A percentile compares a stretch with the other conserved stretches of the same genome.
Conservation (phyloP, 495 filamentous ascomycete genomes). For the Stereocaulon alpinum region DNA sequence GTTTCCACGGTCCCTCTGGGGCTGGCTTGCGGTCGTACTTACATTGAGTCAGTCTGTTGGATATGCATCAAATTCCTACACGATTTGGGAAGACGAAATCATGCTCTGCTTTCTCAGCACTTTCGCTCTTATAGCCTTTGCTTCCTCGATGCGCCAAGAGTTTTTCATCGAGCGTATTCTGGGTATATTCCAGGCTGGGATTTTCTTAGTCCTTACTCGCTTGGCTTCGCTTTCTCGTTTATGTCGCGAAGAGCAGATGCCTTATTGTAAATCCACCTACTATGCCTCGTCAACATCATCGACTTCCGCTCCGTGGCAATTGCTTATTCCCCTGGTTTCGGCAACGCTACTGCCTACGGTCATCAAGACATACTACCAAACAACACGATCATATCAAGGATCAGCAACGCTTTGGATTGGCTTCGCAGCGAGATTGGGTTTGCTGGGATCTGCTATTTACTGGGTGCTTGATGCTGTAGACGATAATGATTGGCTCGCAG, state of each 20-base stretch:
- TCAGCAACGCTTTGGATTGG: slow-evolving; percentile 75
- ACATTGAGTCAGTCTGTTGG: slow-evolving; percentile 74
- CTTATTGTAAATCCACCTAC: slow-evolving; percentile 88
- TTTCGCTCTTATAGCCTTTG: slow-evolving; percentile 64
- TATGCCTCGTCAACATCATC: slow-evolving; percentile 87
- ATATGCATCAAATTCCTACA: slow-evolving; percentile 96
- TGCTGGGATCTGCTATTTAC: slow-evolving; percentile 68
- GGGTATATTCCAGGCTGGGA: slow-evolving; percentile 69
- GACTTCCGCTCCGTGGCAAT: slow-evolving; percentile 85
- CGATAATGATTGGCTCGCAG: slow-evolving; percentile 71
- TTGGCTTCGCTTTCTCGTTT: slow-evolving; percentile 81
- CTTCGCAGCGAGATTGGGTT: slow-evolving; percentile 62
- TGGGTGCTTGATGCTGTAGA: slow-evolving; percentile 89
- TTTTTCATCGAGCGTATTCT: slow-evolving; percentile 53
- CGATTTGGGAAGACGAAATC: slow-evolving; percentile 97
- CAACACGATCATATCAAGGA: slow-evolving; percentile 75
- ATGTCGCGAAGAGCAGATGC: slow-evolving; percentile 97
- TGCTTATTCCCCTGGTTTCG: slow-evolving; percentile 65
- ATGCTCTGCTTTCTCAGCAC: slow-evolving; percentile 84
- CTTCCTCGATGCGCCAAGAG: slow-evolving; percentile 62
- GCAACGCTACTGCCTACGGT: slow-evolving; percentile 65
- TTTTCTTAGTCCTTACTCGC: slow-evolving; percentile 74
- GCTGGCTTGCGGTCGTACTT: slow-evolving; percentile 71
- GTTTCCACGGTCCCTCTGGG: slow-evolving; percentile 75
- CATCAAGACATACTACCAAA: slow-evolving; percentile 64